Percentiles rank a stretch among this genome's conserved stretches.
phyloP scores from a whole-genome alignment of 2,329 filamentous ascomycete species.

The Diaporthe destruens region DNA sequence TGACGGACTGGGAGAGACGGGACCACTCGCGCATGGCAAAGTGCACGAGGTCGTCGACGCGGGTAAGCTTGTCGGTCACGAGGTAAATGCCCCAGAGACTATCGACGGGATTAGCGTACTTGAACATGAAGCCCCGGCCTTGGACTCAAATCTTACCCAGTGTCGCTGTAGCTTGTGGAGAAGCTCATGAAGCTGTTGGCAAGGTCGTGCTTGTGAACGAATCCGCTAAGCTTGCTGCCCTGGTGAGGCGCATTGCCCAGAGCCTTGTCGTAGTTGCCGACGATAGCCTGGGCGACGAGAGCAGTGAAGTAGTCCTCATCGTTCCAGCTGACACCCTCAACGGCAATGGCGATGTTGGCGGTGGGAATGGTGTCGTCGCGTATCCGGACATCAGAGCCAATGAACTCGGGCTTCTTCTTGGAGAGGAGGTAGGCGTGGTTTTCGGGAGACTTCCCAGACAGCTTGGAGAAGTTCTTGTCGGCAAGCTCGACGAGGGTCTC shows the following conservation, averaged over 20 bases:
- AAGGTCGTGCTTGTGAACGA: constrained; percentile 93
- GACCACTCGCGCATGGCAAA: constrained; percentile 99
- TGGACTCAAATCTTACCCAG: constrained; percentile 77
- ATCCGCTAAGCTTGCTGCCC: constrained; percentile 96
- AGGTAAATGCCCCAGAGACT: constrained; percentile 99
- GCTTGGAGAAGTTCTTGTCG: constrained; percentile 90
- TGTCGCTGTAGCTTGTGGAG: constrained; percentile 99
- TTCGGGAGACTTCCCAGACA: constrained; percentile 81
- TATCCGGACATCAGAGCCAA: constrained; percentile 95
- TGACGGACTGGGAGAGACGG: constrained; percentile 89
- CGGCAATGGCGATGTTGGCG: constrained; percentile 97
- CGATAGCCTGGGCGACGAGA: constrained; percentile 96
- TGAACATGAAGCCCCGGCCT: not conserved
- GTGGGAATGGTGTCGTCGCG: constrained; percentile 96
- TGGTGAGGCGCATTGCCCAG: constrained; percentile 98
- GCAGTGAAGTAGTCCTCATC: constrained; percentile 99
- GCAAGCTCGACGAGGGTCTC: constrained; percentile 94
- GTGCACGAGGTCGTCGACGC: constrained; percentile 95
- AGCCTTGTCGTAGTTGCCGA: constrained; percentile 99
- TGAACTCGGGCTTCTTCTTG: constrained; percentile 92
- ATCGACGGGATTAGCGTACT: constrained; percentile 51
- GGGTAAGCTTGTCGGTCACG: constrained; percentile 88
- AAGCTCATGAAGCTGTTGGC: constrained; percentile 99
- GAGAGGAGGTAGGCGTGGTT: constrained; percentile 81
- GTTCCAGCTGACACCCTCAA: constrained; percentile 99